phyloP scores from a whole-genome alignment of 352 stramenopile genomes.

The Pythium sukuiense region DNA sequence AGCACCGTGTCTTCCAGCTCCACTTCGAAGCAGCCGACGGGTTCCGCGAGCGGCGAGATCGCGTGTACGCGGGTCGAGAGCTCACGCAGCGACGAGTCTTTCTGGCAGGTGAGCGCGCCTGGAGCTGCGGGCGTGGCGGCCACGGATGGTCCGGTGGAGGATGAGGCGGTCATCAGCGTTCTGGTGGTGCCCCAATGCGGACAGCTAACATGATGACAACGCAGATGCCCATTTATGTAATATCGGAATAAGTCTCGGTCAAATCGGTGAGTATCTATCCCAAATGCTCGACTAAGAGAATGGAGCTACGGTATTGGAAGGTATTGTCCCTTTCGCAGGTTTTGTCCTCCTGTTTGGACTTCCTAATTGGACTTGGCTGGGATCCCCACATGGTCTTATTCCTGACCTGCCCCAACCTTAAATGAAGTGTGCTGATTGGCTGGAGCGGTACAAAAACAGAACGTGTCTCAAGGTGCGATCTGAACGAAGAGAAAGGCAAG shows the following conservation, averaged over 20 bases:
- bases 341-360: too few species aligned
- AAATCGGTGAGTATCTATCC: neutral
- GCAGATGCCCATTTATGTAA: constrained; percentile 4
- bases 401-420: too few species aligned
- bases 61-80: constrained; percentile 49
- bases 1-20: constrained; percentile 80
- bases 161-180: neutral
- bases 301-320: too few species aligned
- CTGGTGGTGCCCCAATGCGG: neutral
- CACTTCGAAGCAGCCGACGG: constrained; percentile 50
- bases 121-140: constrained; percentile 30
- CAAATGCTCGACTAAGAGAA: too few species aligned
- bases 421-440: too few species aligned
- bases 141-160: constrained; percentile 2
- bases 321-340: too few species aligned
- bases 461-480: too few species aligned
- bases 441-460: too few species aligned
- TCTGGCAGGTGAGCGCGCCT: constrained; percentile 61
- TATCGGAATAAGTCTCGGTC: neutral
- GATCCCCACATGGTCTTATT: too few species aligned
- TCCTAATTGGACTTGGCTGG: too few species aligned
- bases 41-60: constrained; percentile 37
- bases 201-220: neutral
- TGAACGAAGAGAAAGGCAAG: too few species aligned
- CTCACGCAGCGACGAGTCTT: constrained; percentile 58